Evolutionary conservation across 23 red algal genomes (phyloP), one percentile per base, ranked within the genome.

Genomic region (Chondrus crispus): DNA sequence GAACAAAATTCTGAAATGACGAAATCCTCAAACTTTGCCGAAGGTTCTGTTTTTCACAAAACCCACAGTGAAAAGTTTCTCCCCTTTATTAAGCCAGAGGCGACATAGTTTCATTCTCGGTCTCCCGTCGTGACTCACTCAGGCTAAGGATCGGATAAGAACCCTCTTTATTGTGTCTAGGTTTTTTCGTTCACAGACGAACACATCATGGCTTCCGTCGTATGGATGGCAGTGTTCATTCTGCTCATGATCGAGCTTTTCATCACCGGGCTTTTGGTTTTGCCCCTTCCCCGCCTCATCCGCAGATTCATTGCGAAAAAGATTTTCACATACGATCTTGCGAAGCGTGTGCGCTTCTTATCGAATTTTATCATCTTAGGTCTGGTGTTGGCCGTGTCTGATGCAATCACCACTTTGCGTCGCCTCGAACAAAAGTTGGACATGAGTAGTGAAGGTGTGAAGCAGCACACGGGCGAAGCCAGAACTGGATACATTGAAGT

Each of bases 191-290:
- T n/a, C n/a, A n/a, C n/a, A n/a, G n/a, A n/a, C n/a, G n/a, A n/a
- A 55, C 20, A 55, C 74, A 82, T 19, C 60, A 92, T 92, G 89
- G 89, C 89, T 4, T 85, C 82, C 55, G 83, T 94, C 9, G 69
- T 87, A 43, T 94, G 92, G 92, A 42, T 94, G 46, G 73, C 58
- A 14, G 92, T 94, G 3, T 94, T 94, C 82, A 43, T 88, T 36
- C 74, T 94, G 64, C 84, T 94, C 58, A 87, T 76, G 69, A 54
- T 94, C 54, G 92, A 94, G 64, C 82, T 94, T 26, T 43, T 94
- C 37, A 81, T 94, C 32, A 94, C 92, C 32, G 37, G 43, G n/a
- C 20, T 94, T 53, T 47, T 94, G 14, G 92, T 94, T 11, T 63
- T 94, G 66, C 92, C 92, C 0, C 83, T 94, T 3, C 92, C 92